phyloP scores from a whole-genome alignment of 306 rosid genomes.

The Begonia masoniana region DNA sequence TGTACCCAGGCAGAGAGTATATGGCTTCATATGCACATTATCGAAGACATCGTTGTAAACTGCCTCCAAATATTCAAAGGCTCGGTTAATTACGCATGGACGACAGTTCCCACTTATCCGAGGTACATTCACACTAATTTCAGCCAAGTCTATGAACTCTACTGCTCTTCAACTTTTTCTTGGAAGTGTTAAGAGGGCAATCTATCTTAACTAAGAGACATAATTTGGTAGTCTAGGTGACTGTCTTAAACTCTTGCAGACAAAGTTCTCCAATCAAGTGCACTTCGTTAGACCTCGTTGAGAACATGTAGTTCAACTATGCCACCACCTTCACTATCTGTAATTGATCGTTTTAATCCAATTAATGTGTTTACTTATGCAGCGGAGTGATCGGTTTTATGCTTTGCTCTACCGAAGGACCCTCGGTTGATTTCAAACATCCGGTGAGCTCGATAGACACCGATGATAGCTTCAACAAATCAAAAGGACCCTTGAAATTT shows the following conservation, averaged over 20 bases:
- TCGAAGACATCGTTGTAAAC: constrained; percentile 69
- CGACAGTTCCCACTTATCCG: constrained; percentile 96
- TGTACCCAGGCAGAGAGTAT: constrained; percentile 98
- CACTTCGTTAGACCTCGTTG: too few species aligned
- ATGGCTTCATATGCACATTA: constrained; percentile 97
- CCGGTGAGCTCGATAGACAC: constrained; percentile 66
- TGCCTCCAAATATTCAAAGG: constrained; percentile 92
- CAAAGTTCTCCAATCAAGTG: too few species aligned
- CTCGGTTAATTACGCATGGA: constrained; percentile 95
- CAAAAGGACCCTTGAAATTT: constrained; percentile 54
- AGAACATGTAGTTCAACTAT: too few species aligned
- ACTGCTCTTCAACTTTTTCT: too few species aligned
- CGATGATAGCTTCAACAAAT: constrained; percentile 17
- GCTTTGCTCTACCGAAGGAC: constrained; percentile 97
- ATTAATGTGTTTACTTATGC: constrained; percentile 7
- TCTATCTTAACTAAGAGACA: too few species aligned
- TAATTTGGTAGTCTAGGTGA: too few species aligned
- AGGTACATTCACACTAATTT: constrained; percentile 25
- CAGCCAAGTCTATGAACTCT: too few species aligned
- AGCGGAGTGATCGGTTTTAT: constrained; percentile 99
- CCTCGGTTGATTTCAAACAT: constrained; percentile 79
- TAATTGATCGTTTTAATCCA: neutral
- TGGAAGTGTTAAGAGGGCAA: too few species aligned
- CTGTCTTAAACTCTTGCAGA: too few species aligned
- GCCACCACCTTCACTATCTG: too few species aligned